phyloP scores from a whole-genome alignment of 2,329 filamentous ascomycete species.

The Colletotrichum lentis region DNA sequence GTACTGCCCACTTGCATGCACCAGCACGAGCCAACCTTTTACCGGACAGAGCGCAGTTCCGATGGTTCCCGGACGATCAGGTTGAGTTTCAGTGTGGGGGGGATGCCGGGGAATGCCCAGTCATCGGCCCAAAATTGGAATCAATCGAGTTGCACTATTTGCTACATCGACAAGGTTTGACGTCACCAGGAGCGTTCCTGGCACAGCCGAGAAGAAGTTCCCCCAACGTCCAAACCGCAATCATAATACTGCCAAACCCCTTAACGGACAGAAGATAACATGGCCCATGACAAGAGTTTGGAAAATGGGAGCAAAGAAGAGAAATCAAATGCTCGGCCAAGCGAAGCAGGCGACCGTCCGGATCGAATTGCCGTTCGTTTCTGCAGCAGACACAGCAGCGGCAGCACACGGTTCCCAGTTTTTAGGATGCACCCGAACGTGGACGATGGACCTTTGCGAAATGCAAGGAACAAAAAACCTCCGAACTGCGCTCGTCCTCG shows the following conservation, averaged over 20 bases:
- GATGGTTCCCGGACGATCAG: background rate
- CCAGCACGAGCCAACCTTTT: background rate
- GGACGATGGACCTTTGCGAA: constrained; percentile 2
- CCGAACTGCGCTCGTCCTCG: background rate
- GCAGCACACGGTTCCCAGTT: background rate
- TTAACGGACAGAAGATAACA: constrained; percentile 4
- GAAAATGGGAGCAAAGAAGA: constrained; percentile 8
- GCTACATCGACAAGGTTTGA: constrained; percentile 1
- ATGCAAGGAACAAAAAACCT: background rate
- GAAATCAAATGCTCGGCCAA: background rate
- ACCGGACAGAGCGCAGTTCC: background rate
- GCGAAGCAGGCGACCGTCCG: background rate
- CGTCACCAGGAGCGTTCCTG: background rate
- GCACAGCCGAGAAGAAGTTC: background rate
- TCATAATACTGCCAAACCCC: background rate
- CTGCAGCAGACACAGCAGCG: background rate
- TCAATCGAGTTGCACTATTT: constrained; percentile 24
- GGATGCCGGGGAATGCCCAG: background rate
- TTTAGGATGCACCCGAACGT: background rate
- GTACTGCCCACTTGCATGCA: background rate
- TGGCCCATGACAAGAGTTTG: constrained; percentile 5
- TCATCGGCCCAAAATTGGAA: constrained; percentile 11
- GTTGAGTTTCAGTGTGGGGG: background rate
- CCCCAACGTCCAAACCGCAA: background rate
- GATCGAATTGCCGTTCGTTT: background rate